These are phyloP conservation scores for Handroanthus guayacan DNA, from an alignment of 257 asterid species.

Conservation along the genomic window DNA sequence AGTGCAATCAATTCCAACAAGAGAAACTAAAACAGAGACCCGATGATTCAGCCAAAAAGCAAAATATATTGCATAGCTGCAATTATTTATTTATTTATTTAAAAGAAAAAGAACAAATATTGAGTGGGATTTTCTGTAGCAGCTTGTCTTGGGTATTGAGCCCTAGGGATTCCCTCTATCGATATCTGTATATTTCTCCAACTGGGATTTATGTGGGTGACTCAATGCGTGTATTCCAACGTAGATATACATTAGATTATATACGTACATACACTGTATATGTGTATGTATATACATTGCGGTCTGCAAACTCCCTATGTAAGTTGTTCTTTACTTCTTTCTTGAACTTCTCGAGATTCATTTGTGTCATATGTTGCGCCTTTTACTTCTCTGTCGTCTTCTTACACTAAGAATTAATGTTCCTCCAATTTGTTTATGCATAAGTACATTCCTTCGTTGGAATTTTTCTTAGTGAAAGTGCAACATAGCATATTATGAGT, in stretches of 20 bases:
- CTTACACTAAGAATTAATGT: slow-evolving; percentile 43
- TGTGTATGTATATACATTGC: slow-evolving; percentile 1
- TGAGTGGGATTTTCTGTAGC: slow-evolving; percentile 80
- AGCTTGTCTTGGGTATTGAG: slow-evolving; percentile 51
- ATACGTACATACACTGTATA: not conserved
- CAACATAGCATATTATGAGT: too few relatives aligned
- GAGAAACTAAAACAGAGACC: not conserved
- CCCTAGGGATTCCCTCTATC: slow-evolving; percentile 71
- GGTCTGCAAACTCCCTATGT: slow-evolving; percentile 44
- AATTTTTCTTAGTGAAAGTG: too few relatives aligned
- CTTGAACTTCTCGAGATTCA: slow-evolving; percentile 70
- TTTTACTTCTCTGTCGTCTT: slow-evolving; percentile 58
- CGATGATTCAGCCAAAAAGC: slow-evolving; percentile 20
- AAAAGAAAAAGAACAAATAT: slow-evolving; percentile 16
- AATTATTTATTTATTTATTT: not conserved
- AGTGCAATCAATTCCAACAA: too few relatives aligned
- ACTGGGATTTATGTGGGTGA: slow-evolving; percentile 24
- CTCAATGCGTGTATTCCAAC: not conserved
- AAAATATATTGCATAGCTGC: slow-evolving; percentile 5
- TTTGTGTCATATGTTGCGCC: slow-evolving; percentile 46
- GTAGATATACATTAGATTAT: not conserved
- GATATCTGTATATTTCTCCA: slow-evolving; percentile 30
- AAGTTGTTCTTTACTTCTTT: slow-evolving; percentile 42
- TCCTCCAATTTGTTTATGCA: slow-evolving; percentile 17
- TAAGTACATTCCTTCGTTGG: not conserved